Evolutionary conservation across 2,329 filamentous ascomycete genomes (phyloP).

Genomic region (Aureobasidium sp.): DNA sequence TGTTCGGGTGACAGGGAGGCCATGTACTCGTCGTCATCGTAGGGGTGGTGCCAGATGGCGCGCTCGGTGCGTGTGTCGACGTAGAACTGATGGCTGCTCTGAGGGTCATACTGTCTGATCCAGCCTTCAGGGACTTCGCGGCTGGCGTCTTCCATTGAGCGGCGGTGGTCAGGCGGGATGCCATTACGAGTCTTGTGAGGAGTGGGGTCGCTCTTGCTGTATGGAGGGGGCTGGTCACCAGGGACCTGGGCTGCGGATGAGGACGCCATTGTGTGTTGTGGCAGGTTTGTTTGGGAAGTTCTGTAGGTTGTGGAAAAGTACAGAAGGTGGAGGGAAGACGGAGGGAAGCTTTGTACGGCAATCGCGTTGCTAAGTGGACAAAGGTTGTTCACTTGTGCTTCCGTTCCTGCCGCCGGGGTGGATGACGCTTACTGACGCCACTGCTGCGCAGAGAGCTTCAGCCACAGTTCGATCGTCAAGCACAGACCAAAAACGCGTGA

Average conservation of each 20-base stretch:
- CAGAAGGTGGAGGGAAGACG: not conserved
- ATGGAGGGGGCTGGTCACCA: constrained; percentile 1
- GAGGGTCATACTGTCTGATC: constrained; percentile 47
- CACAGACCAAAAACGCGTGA: not conserved
- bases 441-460: not conserved
- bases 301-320: not conserved
- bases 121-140: constrained; percentile 48
- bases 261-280: constrained; percentile 3
- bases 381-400: not conserved
- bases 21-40: constrained; percentile 50
- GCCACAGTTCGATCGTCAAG: not conserved
- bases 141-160: constrained; percentile 54
- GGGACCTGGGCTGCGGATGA: not conserved
- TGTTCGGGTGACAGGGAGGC: constrained; percentile 40
- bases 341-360: not conserved
- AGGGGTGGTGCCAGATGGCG: constrained; percentile 53
- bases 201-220: constrained; percentile 1
- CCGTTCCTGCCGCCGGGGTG: not conserved
- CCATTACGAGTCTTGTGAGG: constrained; percentile 34
- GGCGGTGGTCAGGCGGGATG: constrained; percentile 43
- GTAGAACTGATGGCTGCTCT: constrained; percentile 52
- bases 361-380: not conserved
- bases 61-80: constrained; percentile 47
- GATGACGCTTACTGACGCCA: not conserved
- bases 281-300: not conserved